Conservation (phyloP, 805 yeast species). For the Saccharomycopsis fibuligera region DNA sequence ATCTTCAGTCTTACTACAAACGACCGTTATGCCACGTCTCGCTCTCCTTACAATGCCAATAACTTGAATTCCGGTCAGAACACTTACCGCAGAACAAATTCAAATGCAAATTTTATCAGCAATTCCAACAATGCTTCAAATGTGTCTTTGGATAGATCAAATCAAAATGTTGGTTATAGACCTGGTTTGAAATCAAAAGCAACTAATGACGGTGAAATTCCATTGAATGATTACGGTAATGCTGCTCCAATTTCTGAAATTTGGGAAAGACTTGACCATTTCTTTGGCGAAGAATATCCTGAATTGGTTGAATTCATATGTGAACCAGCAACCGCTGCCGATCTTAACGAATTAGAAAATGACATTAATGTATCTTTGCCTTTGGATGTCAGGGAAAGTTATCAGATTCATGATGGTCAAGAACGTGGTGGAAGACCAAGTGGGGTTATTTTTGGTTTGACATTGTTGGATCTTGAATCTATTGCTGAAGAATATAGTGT, state of each 20-base stretch:
- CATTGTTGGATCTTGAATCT: conserved; percentile 74
- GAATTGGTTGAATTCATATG: conserved; percentile 76
- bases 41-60: conserved; percentile 17
- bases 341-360: conserved; percentile 74
- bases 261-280: conserved; percentile 21
- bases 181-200: conserved; percentile 18
- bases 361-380: conserved; percentile 76
- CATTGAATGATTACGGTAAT: conserved; percentile 16
- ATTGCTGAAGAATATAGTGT: conserved; percentile 73
- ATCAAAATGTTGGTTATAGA: conserved; percentile 10
- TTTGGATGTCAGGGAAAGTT: conserved; percentile 73
- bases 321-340: conserved; percentile 75
- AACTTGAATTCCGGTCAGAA: conserved; percentile 15
- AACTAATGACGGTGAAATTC: conserved; percentile 17
- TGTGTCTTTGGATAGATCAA: conserved; percentile 1
- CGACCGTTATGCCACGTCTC: conserved; percentile 20
- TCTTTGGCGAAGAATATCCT: conserved; percentile 54
- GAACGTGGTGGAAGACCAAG: conserved; percentile 52
- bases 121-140: conserved; percentile 8
- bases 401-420: conserved; percentile 87
- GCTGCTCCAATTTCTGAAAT: conserved; percentile 17
- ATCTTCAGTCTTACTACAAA: conserved; percentile 20
- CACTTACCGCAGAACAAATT: conserved; percentile 13
- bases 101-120: conserved; percentile 9
- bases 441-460: conserved; percentile 77